These are phyloP conservation scores for Ramularia endophylla DNA, from an alignment of 2,329 filamentous ascomycete genomes.

Conservation along the genomic window DNA sequence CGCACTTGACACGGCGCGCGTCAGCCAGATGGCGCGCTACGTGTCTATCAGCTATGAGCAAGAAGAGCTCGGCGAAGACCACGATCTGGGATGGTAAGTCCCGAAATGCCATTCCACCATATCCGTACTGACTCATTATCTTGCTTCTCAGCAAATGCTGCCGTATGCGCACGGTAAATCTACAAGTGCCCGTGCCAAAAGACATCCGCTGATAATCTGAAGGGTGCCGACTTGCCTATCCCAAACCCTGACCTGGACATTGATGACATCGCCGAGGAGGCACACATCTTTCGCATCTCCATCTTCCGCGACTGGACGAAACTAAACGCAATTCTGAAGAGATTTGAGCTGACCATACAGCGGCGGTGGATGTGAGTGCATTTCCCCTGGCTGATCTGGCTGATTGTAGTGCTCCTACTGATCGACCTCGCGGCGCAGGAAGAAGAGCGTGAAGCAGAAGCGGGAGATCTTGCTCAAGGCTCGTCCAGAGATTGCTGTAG, in stretches of 20 bases:
- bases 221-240: slow-evolving; percentile 16
- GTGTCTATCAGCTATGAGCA: slow-evolving; percentile 19
- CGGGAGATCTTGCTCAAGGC: slow-evolving; percentile 41
- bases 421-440: slow-evolving; percentile 25
- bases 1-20: background rate
- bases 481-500: slow-evolving; percentile 46
- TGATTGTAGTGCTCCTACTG: background rate
- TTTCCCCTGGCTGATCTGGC: background rate
- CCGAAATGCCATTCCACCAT: no score
- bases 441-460: slow-evolving; percentile 46
- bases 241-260: slow-evolving; percentile 11
- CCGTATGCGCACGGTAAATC: no score
- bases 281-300: slow-evolving; percentile 16
- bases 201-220: no score
- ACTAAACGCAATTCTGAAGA: slow-evolving; percentile 41
- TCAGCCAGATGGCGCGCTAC: slow-evolving; percentile 12
- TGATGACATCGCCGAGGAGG: slow-evolving; percentile 20
- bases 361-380: slow-evolving; percentile 43
- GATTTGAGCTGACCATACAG: slow-evolving; percentile 48
- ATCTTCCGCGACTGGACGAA: slow-evolving; percentile 34
- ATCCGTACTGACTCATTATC: no score
- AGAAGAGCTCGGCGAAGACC: slow-evolving; percentile 15
- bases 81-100: slow-evolving; percentile 19
- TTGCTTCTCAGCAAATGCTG: slow-evolving; percentile 4
- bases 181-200: no score